Percentiles rank a stretch among this genome's conserved stretches.
Evolutionary conservation across 2,329 filamentous ascomycete species (phyloP).

Genomic region (Fusarium buxicola): DNA sequence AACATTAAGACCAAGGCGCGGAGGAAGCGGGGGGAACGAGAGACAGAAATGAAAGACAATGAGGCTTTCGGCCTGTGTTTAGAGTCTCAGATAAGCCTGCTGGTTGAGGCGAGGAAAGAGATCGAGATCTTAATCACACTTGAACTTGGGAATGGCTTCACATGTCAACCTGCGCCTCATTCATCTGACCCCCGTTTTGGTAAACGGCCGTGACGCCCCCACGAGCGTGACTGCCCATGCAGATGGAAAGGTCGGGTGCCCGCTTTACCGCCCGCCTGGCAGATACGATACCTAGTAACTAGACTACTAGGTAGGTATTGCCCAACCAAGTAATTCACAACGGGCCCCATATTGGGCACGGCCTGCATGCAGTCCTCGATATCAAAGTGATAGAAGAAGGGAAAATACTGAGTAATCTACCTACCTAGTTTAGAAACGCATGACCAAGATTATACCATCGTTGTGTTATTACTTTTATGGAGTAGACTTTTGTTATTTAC

Average conservation of each 20-base stretch:
- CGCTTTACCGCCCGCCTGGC: conserved; percentile 16
- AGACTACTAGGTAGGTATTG: no score
- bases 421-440: no score
- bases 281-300: no score
- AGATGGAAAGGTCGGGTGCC: conserved; percentile 20
- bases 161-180: conserved; percentile 31
- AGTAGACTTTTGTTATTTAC: no score
- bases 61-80: not conserved
- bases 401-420: no score
- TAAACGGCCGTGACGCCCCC: conserved; percentile 29
- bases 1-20: not conserved
- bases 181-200: conserved; percentile 27
- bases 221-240: conserved; percentile 33
- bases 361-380: no score
- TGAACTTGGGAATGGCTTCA: conserved; percentile 26
- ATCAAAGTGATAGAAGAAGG: no score
- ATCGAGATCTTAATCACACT: conserved; percentile 30
- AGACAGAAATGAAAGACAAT: not conserved
- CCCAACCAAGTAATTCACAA: conserved; percentile 1
- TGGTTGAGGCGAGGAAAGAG: not conserved
- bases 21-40: not conserved
- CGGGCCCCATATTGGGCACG: no score
- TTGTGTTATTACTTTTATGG: no score
- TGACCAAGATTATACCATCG: no score
- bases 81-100: no score